Evolutionary conservation across 2,329 filamentous ascomycete genomes (phyloP), one percentile per base, ranked within the genome.

Genomic region (Rasamsonia emersonii): DNA sequence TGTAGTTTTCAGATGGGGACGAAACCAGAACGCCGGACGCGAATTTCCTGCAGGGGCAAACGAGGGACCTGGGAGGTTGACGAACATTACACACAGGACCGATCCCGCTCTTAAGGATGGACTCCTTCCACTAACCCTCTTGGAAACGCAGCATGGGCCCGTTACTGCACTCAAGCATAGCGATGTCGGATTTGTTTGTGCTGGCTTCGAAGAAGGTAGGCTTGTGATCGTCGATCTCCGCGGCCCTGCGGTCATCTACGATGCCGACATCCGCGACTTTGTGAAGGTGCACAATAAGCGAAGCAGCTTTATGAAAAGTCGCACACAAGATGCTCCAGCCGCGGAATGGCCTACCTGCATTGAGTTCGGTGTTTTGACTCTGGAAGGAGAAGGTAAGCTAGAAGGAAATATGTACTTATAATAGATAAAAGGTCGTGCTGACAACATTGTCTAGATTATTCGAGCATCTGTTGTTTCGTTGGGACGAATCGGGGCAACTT

Each of bases 141-240:
- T 95, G 37, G 77, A 93, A 53, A 83, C 89, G 71, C 75, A 82
- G 53, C 79, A 86, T 49, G 91, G 88, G 0, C 68, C 83, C 2
- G 77, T 95, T 18, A 88, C 77, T 14, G 82, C 81, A 1, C 52
- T 93, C 21, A 81, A 84, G 36, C 76, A 91, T 35, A 91, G 86
- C n/a, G 85, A 94, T 54, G 79, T 96, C 9, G 91, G 91, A 0
- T 98, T 98, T 51, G 75, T 93, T 8, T 88, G 81, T 8, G 79
- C 82, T 18, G 91, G 86, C 0, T 94, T 86, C 7, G 82, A 93
- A 54, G 75, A 77, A 23, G 91, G 91, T 2, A 77, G 77, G 41
- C 59, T 98, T 21, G 81, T 75, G 6, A 73, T 98, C 21, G 75
- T 96, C 31, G 91, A 98, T 55, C 68, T 98, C 39, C 78, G 91